Evolutionary conservation across 176 grass and related monocot genomes (phyloP).

Genomic region (Thinopyrum elongatum): DNA sequence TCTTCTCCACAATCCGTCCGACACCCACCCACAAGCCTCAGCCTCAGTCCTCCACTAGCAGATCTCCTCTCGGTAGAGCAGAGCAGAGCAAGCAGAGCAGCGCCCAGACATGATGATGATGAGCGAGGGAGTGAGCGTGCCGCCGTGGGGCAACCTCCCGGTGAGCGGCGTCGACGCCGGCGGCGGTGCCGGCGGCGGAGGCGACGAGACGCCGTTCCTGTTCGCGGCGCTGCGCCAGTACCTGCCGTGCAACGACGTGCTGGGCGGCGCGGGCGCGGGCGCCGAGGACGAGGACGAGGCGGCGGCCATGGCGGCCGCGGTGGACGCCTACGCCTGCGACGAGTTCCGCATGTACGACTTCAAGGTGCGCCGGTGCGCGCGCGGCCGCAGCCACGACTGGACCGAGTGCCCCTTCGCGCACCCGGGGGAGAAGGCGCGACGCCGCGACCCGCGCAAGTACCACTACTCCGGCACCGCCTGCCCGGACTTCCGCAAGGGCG

Average conservation of each 20-base stretch:
- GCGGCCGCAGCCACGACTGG: conserved; percentile 89
- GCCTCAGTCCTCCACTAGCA: conserved; percentile 8
- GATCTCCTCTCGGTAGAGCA: not conserved
- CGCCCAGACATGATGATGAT: conserved; percentile 61
- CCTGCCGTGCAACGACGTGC: conserved; percentile 37
- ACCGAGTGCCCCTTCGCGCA: conserved; percentile 98
- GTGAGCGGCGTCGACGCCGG: conserved; percentile 39
- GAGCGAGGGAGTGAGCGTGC: conserved; percentile 52
- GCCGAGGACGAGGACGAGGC: conserved; percentile 28
- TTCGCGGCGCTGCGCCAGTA: conserved; percentile 50
- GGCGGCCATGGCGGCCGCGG: conserved; percentile 21
- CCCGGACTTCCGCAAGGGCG: conserved; percentile 93
- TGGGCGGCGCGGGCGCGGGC: not conserved
- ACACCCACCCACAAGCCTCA: not conserved
- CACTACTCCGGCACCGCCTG: conserved; percentile 92
- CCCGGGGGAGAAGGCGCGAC: conserved; percentile 88
- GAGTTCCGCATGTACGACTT: conserved; percentile 99
- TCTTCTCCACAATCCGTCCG: not conserved
- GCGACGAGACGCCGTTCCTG: conserved; percentile 54
- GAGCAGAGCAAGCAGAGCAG: not conserved
- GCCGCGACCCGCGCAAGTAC: conserved; percentile 84
- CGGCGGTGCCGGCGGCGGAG: not conserved
- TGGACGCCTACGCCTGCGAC: conserved; percentile 66
- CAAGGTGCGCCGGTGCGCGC: conserved; percentile 80
- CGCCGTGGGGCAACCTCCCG: conserved; percentile 61